phyloP scores from a whole-genome alignment of 169 alveolate species.

The Eimeria maxima region DNA sequence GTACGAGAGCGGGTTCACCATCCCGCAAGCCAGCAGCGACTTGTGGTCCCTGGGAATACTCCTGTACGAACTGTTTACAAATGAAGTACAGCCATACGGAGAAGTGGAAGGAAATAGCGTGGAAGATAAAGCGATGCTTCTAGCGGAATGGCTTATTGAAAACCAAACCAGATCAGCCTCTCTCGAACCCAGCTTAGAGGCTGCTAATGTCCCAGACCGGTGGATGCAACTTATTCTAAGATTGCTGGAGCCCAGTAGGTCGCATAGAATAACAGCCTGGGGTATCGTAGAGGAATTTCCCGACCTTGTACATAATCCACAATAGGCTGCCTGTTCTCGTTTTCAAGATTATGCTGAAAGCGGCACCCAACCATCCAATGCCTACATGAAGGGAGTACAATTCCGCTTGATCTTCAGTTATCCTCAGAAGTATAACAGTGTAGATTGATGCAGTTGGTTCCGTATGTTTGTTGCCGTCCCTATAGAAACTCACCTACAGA shows the following conservation, averaged over 20 bases:
- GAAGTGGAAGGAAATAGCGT: not conserved
- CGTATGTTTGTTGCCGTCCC: not conserved
- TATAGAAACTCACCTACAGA: not conserved
- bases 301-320: not conserved
- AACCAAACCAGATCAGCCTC: not conserved
- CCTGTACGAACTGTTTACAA: conserved; percentile 34
- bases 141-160: not conserved
- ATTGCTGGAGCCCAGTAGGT: not conserved
- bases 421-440: not conserved
- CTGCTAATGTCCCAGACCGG: not conserved
- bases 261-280: not conserved
- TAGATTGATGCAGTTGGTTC: too few species aligned
- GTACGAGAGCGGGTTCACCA: not conserved
- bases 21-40: conserved; percentile 46
- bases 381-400: not conserved
- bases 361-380: not conserved
- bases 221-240: not conserved
- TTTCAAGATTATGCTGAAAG: not conserved
- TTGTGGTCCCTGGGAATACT: conserved; percentile 48
- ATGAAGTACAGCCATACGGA: not conserved
- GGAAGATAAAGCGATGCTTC: not conserved
- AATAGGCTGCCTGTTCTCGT: not conserved
- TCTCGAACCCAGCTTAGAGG: not conserved
- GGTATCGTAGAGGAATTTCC: conserved; percentile 13
- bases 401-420: not conserved